Percentiles rank a stretch among this genome's conserved stretches.
Evolutionary conservation across 805 yeast species (phyloP).

Genomic region (Debaryomyces castellii): DNA sequence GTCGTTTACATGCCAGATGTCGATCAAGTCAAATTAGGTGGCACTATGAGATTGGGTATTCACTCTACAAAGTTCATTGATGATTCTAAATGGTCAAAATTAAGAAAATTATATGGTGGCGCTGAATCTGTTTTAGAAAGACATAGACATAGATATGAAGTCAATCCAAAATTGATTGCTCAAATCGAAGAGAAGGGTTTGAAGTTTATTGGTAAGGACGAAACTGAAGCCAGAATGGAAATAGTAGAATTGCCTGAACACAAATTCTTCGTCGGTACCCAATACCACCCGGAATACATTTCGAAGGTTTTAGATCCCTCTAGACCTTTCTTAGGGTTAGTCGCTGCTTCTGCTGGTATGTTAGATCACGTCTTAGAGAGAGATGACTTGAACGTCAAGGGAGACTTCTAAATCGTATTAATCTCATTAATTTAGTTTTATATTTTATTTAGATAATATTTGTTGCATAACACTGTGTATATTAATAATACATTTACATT

Average conservation of each 20-base stretch:
- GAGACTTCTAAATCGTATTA: constrained; percentile 35
- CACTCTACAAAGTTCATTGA: constrained; percentile 82
- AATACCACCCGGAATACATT: constrained; percentile 97
- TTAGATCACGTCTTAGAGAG: constrained; percentile 61
- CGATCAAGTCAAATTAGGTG: constrained; percentile 93
- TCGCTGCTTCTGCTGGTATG: constrained; percentile 89
- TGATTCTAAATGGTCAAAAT: constrained; percentile 62
- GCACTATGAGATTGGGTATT: constrained; percentile 97
- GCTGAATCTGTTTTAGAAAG: constrained; percentile 75
- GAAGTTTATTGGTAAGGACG: constrained; percentile 91
- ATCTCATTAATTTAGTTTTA: not conserved
- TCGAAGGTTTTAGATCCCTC: constrained; percentile 97
- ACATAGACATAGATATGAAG: constrained; percentile 98
- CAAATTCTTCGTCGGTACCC: constrained; percentile 92
- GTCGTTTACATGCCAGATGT: constrained; percentile 99
- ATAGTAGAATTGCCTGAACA: constrained; percentile 82
- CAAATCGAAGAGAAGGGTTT: constrained; percentile 77
- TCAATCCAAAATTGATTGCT: constrained; percentile 79
- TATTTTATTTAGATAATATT: constrained; percentile 3
- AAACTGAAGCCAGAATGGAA: constrained; percentile 89
- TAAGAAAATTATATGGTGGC: constrained; percentile 78
- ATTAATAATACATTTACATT: not conserved
- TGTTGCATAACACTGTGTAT: constrained; percentile 2
- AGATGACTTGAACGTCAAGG: constrained; percentile 42
- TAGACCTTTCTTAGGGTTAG: constrained; percentile 91